Evolutionary conservation across 371 early-diverging fungal genomes (phyloP).

Genomic region (Chytridium lagenaria): DNA sequence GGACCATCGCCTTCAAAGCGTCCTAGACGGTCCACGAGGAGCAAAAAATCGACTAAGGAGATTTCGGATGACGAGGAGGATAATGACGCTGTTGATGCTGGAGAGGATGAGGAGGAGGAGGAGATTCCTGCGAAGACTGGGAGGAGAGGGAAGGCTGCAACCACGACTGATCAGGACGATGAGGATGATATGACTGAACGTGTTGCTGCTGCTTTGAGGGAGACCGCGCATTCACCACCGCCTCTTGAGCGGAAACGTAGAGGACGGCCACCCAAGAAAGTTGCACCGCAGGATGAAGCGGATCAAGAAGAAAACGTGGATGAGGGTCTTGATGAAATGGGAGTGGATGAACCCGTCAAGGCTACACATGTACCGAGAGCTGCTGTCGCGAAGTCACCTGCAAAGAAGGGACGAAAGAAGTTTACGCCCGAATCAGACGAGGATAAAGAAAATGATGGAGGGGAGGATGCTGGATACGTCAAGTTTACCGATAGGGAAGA

Average conservation of each 20-base stretch:
- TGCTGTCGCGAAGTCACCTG: too few species aligned
- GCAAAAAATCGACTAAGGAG: too few species aligned
- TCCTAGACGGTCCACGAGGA: neutral
- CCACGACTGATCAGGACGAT: neutral
- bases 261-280: neutral
- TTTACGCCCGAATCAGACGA: too few species aligned
- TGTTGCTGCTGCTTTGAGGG: neutral
- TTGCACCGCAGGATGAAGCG: too few species aligned
- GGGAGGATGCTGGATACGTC: too few species aligned
- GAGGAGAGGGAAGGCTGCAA: neutral
- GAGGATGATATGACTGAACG: neutral
- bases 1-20: neutral
- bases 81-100: constrained; percentile 23
- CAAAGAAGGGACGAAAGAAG: too few species aligned
- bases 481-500: too few species aligned
- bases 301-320: too few species aligned
- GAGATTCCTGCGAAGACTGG: neutral
- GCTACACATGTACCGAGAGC: too few species aligned
- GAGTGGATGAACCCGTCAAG: too few species aligned
- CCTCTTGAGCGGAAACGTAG: neutral
- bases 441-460: too few species aligned
- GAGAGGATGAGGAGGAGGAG: constrained; percentile 24
- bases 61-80: constrained; percentile 30
- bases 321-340: too few species aligned
- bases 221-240: neutral